A percentile compares a stretch with the other conserved stretches of the same genome.
These are phyloP conservation scores for Nematocida sp. DNA, from an alignment of 371 early-diverging fungal genomes.

Conservation along the genomic window DNA sequence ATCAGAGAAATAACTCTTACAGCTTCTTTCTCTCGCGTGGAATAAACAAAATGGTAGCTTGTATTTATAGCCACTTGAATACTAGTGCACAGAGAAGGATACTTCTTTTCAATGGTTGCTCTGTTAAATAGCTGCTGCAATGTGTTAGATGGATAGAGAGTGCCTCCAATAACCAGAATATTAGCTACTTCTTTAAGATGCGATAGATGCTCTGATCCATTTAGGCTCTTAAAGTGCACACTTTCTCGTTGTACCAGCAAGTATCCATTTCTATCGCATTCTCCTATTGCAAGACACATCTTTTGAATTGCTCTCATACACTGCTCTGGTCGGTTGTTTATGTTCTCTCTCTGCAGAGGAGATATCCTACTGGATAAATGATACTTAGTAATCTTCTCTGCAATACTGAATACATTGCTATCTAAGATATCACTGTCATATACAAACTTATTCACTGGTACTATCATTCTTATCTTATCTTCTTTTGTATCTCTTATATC, in stretches of 20 bases:
- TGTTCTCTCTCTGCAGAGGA: not conserved
- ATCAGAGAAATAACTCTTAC: not conserved
- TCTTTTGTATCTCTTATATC: not conserved
- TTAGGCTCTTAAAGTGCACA: conserved; percentile 6
- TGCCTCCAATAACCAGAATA: conserved; percentile 42
- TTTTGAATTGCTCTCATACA: not conserved
- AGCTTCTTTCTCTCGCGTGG: not conserved
- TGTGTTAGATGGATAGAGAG: conserved; percentile 6
- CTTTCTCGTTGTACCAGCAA: not conserved
- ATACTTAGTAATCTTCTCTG: conserved; percentile 47
- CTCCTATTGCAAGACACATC: conserved; percentile 8
- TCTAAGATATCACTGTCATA: conserved; percentile 48
- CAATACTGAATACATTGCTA: conserved; percentile 59
- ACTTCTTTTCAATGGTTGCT: not conserved
- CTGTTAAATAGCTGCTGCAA: conserved; percentile 11
- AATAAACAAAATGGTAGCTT: conserved; percentile 18
- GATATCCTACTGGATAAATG: not conserved
- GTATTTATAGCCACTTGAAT: conserved; percentile 9
- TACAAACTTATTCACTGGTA: conserved; percentile 57
- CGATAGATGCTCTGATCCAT: conserved; percentile 5
- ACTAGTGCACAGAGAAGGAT: conserved; percentile 36
- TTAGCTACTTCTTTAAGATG: conserved; percentile 7
- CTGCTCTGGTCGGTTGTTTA: conserved; percentile 15
- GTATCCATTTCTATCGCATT: conserved; percentile 35
- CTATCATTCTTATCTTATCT: not conserved